These are phyloP conservation scores for Pestalotiopsis fici DNA, from an alignment of 2,329 filamentous ascomycete genomes.

Conservation along the genomic window DNA sequence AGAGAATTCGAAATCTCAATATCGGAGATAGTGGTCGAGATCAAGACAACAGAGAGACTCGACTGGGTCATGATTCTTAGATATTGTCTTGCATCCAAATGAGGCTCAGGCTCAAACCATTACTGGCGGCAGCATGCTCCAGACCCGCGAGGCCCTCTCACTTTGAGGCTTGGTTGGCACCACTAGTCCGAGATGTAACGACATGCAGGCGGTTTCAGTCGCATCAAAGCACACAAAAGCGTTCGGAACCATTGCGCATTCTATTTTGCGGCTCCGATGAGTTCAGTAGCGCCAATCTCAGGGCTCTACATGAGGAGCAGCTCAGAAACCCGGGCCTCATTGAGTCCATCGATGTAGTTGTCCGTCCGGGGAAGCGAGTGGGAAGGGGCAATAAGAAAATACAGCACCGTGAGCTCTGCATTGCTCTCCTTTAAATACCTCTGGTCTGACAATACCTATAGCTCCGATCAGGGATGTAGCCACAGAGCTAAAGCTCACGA, in stretches of 20 bases:
- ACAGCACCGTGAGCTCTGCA: slow-evolving; percentile 56
- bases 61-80: neutral
- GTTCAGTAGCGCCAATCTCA: slow-evolving; percentile 80
- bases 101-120: neutral
- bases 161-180: neutral
- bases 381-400: slow-evolving; percentile 73
- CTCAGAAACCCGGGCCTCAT: slow-evolving; percentile 55
- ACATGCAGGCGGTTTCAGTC: neutral
- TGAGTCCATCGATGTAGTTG: slow-evolving; percentile 81
- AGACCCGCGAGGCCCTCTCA: neutral
- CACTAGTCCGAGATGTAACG: neutral
- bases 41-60: neutral
- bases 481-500: slow-evolving; percentile 59
- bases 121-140: neutral
- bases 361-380: slow-evolving; percentile 74
- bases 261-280: slow-evolving; percentile 93
- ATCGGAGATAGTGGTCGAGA: neutral
- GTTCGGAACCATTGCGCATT: slow-evolving; percentile 70
- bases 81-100: neutral
- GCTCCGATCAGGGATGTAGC: slow-evolving; percentile 75
- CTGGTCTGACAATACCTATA: slow-evolving; percentile 32
- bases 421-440: neutral
- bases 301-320: slow-evolving; percentile 66
- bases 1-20: neutral
- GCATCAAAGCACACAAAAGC: slow-evolving; percentile 5